phyloP scores from a whole-genome alignment of 148 eudicot genomes.

The Camellia sinensis region DNA sequence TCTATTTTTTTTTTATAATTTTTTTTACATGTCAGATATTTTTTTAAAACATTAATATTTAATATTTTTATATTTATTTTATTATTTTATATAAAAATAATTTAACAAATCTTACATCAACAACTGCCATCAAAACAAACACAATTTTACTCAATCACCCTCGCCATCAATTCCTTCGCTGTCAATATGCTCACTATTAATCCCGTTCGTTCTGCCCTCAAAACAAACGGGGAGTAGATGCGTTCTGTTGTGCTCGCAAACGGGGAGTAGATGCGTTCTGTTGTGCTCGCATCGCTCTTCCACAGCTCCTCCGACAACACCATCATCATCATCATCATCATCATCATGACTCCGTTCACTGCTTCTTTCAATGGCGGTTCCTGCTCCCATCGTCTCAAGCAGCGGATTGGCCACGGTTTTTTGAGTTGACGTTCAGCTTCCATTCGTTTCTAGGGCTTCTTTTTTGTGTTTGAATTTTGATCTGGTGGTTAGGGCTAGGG shows the following conservation, averaged over 20 bases:
- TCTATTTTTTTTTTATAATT: too few relatives aligned
- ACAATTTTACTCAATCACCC: too few relatives aligned
- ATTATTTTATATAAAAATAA: too few relatives aligned
- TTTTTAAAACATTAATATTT: too few relatives aligned
- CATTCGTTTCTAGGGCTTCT: not conserved
- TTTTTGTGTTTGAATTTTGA: not conserved
- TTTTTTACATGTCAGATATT: too few relatives aligned
- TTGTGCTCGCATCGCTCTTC: not conserved
- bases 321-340: too few relatives aligned
- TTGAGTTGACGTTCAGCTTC: not conserved
- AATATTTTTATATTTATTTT: too few relatives aligned
- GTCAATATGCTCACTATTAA: too few relatives aligned
- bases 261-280: not conserved
- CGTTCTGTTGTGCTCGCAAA: not conserved
- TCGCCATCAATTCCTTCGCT: too few relatives aligned
- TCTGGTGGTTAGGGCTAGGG: not conserved
- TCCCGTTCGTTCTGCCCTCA: too few relatives aligned
- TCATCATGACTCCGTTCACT: not conserved
- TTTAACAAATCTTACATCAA: too few relatives aligned
- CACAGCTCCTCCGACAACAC: not conserved
- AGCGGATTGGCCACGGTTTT: conserved; percentile 1
- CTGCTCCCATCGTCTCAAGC: conserved; percentile 12
- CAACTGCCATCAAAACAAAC: too few relatives aligned
- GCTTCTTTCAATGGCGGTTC: conserved; percentile 6
- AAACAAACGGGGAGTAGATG: not conserved